Evolutionary conservation across 1,284 basidiomycete species (phyloP).

Genomic region (Stygiomarasmius scandens): DNA sequence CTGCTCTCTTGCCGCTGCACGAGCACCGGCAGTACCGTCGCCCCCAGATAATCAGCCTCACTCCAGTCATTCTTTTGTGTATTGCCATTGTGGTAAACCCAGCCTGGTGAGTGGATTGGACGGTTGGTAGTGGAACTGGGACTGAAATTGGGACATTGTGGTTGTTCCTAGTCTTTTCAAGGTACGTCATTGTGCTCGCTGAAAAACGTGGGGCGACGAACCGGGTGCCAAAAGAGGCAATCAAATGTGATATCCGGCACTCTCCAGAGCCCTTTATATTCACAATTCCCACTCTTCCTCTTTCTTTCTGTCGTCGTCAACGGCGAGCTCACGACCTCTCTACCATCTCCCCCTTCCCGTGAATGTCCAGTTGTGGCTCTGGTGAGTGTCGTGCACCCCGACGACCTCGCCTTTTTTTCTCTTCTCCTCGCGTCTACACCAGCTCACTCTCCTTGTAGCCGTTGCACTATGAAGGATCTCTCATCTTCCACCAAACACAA

Average conservation of each 20-base stretch:
- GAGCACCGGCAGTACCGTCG: conserved; percentile 6
- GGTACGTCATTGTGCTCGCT: conserved; percentile 32
- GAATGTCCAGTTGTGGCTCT: conserved; percentile 10
- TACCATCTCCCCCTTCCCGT: conserved; percentile 6
- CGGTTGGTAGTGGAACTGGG: conserved; percentile 16
- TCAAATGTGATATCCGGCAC: not conserved
- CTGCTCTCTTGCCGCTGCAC: conserved; percentile 15
- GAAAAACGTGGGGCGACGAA: conserved; percentile 66
- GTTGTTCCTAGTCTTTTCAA: not conserved
- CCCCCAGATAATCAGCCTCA: conserved; percentile 11
- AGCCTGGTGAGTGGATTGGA: too few relatives aligned
- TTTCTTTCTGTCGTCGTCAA: conserved; percentile 34
- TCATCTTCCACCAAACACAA: conserved; percentile 58
- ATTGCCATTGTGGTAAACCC: too few relatives aligned
- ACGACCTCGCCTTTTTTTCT: conserved; percentile 21
- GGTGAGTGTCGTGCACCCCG: conserved; percentile 3
- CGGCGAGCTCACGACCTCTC: conserved; percentile 32
- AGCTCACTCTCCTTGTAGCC: not conserved
- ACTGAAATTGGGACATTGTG: not conserved
- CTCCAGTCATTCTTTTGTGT: conserved; percentile 12
- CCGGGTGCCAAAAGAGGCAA: not conserved
- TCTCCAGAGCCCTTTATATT: conserved; percentile 17
- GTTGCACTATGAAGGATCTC: conserved; percentile 72
- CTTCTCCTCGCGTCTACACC: conserved; percentile 35
- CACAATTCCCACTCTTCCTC: conserved; percentile 35